phyloP scores from a whole-genome alignment of 306 rosid species.

The Chamaecrista fasciculata region DNA sequence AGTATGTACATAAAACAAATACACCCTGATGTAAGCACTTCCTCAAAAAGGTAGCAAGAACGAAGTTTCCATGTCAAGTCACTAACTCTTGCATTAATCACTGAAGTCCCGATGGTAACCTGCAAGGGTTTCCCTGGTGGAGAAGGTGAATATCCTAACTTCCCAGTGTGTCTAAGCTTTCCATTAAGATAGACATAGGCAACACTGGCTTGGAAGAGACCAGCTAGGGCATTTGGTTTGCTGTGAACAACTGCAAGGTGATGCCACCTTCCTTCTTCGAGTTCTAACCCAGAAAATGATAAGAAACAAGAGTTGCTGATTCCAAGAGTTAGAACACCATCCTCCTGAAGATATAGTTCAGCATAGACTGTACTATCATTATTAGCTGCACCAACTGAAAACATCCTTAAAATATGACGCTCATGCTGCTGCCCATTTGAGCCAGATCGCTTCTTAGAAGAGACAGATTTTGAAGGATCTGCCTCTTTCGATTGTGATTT shows the following conservation, averaged over 20 bases:
- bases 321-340: slow-evolving; percentile 91
- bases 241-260: slow-evolving; percentile 98
- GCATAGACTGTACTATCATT: slow-evolving; percentile 71
- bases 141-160: slow-evolving; percentile 96
- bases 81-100: slow-evolving; percentile 68
- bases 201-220: slow-evolving; percentile 97
- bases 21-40: slow-evolving; percentile 88
- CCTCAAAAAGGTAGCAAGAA: slow-evolving; percentile 98
- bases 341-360: slow-evolving; percentile 93
- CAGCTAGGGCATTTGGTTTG: slow-evolving; percentile 99
- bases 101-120: slow-evolving; percentile 87
- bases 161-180: slow-evolving; percentile 94
- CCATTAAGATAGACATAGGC: slow-evolving; percentile 95
- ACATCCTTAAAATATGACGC: slow-evolving; percentile 62
- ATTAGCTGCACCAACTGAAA: slow-evolving; percentile 91
- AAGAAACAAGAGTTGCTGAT: slow-evolving; percentile 83
- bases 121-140: slow-evolving; percentile 91
- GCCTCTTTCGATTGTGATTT: slow-evolving; percentile 69
- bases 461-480: slow-evolving; percentile 59
- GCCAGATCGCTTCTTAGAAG: slow-evolving; percentile 62
- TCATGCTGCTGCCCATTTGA: slow-evolving; percentile 50
- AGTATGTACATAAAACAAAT: slow-evolving; percentile 97
- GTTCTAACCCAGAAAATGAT: slow-evolving; percentile 89
- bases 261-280: slow-evolving; percentile 99
- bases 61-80: slow-evolving; percentile 92